Base-by-base conservation (phyloP, 2,329 filamentous ascomycete genomes). In the Neobulgaria alba region DNA sequence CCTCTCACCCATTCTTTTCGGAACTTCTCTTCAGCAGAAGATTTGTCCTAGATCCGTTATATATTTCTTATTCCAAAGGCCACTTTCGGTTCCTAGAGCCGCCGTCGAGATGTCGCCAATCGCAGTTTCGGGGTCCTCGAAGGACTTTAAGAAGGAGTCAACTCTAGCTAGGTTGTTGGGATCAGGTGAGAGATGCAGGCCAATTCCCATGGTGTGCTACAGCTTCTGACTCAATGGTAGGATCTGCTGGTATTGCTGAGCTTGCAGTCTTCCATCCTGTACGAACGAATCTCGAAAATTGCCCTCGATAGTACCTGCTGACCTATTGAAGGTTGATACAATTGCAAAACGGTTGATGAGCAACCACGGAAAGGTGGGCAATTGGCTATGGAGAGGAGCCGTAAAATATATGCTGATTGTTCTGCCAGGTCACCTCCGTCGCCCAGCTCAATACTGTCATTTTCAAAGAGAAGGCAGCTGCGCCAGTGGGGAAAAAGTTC, bases 291-390 rank as follows among this genome's bases (percentile, higher is more conserved):
- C 8, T 32, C 15, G 10, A n/a, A 23, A 36, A 15, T 17, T 20
- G 16, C 8, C 12, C 18, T n/a, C 12, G 20, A 31, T 40, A 5
- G 10, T 10, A n/a, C n/a, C 19, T 5, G 9, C 37, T 41, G 29
- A 41, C 15, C 29, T 18, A 30, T 15, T 36, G n/a, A 57, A 90
- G 85, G 86, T 98, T 63, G 92, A 98, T 68, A 98, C 92, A 37
- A 95, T 93, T 58, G 90, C 92, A 50, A 98, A 98, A 75, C 86
- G 92, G 55, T 78, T 98, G 67, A 98, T 98, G 92, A 95, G 88
- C 78, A 95, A 98, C 67, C 83, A 94, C 64, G 79, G 78, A 61
- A 85, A 72, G 68, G 76, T 85, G 50, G 3, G 29, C n/a, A 4
- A 29, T 23, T 31, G 23, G 16, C 5, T 29, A 15, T 12, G 10